Evolutionary conservation across 2,329 filamentous ascomycete genomes (phyloP), one percentile per base, ranked within the genome.

Genomic region (Graphium sp.): DNA sequence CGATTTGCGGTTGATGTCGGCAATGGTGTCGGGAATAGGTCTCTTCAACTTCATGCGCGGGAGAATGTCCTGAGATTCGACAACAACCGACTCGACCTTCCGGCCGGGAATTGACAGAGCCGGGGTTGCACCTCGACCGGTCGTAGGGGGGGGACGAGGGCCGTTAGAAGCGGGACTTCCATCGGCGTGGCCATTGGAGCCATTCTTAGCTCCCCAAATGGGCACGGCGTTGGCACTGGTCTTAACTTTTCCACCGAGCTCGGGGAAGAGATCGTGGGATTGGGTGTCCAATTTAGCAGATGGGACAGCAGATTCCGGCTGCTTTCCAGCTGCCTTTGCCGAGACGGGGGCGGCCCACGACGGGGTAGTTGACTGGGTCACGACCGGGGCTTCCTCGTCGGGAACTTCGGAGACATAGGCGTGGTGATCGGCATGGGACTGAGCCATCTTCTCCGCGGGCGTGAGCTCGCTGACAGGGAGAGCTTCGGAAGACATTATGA

Each of bases 261-360:
- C 75, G n/a, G 89, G 89, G 64, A 98, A 98, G 34, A 81, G 61
- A 53, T 95, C 85, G 46, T 91, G 80, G 12, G 82, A 92, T 44
- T 81, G 68, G 13, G 82, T 85, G 51, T 95, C 82, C 35, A 94
- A 58, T 22, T 62, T 42, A 24, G 55, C 52, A 18, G 52, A 36
- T 24, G 48, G 39, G 24, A 45, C 47, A 2, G 56, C 48, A 19
- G 61, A 50, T 32, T 67, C 61, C 48, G 74, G 75, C 47, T 78
- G 71, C 58, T 81, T 83, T 30, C 67, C 71, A 24, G 69, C 67
- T 35, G 70, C 63, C 52, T 78, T 81, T 29, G 68, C 55, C 35
- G 70, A 70, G 41, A 64, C 48, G 14, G 61, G 51, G 30, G 56
- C 53, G 30, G 50, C 53, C 52, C 58, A 60, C 26, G 56, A 55